Evolutionary conservation across 2,329 filamentous ascomycete genomes (phyloP).

Genomic region (Aureobasidium pullulans): DNA sequence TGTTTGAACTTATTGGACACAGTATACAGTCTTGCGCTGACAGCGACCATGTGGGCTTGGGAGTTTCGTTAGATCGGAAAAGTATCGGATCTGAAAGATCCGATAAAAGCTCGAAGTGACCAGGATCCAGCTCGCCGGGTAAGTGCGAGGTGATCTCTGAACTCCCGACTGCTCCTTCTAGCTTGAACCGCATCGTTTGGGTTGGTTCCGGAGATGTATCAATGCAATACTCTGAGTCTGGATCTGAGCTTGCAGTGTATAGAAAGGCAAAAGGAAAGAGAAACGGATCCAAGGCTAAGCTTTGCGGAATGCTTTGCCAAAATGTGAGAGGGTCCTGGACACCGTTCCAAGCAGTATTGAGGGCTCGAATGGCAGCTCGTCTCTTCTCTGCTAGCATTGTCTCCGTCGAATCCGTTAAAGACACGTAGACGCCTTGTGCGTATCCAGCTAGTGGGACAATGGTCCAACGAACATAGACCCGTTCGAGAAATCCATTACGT

Average conservation of each 20-base stretch:
- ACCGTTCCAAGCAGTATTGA: constrained; percentile 4
- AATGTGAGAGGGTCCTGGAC: constrained; percentile 8
- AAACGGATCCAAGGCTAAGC: not conserved
- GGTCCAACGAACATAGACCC: constrained; percentile 13
- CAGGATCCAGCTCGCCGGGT: not conserved
- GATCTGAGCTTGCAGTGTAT: constrained; percentile 3
- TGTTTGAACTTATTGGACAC: constrained; percentile 8
- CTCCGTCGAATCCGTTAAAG: constrained; percentile 12
- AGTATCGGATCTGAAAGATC: not conserved
- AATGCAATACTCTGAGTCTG: not conserved
- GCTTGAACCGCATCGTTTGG: not conserved
- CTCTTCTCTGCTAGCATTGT: constrained; percentile 6
- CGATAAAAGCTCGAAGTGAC: not conserved
- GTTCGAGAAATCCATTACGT: constrained; percentile 13
- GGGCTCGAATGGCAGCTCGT: constrained; percentile 4
- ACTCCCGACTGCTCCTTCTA: not conserved
- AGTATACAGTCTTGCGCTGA: not conserved
- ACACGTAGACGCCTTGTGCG: not conserved
- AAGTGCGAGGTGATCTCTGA: not conserved
- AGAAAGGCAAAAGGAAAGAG: constrained; percentile 17
- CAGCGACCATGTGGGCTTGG: not conserved
- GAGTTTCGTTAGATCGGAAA: not conserved
- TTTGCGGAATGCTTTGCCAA: constrained; percentile 11
- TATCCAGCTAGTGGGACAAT: constrained; percentile 8
- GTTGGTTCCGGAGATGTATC: not conserved